Conservation (phyloP, 129 eudicot species). For the Calendula officinalis region DNA sequence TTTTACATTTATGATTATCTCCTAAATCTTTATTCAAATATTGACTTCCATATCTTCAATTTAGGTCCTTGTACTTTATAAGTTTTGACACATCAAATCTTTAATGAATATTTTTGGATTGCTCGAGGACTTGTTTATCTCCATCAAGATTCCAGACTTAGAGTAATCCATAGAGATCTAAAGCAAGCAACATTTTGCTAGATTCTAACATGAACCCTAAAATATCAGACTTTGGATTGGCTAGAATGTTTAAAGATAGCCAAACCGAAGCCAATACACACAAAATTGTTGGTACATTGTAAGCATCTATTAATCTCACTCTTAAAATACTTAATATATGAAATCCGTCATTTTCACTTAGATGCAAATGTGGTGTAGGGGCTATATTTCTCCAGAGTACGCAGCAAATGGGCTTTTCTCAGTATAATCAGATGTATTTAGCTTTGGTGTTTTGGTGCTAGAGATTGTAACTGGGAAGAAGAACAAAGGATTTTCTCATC, state of each 20-base stretch:
- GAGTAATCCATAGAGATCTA: constrained; percentile 23
- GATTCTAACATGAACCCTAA: constrained; percentile 33
- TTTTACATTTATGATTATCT: no score
- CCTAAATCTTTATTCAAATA: no score
- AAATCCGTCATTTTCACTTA: not conserved
- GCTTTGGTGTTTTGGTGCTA: constrained; percentile 38
- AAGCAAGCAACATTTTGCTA: constrained; percentile 24
- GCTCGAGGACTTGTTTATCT: constrained; percentile 40
- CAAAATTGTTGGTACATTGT: no score
- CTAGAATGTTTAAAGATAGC: constrained; percentile 29
- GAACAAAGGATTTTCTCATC: constrained; percentile 24
- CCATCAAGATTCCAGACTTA: constrained; percentile 37
- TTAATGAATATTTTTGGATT: no score
- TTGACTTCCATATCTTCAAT: no score
- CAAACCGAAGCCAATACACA: constrained; percentile 29
- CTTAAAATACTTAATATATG: not conserved
- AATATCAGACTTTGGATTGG: constrained; percentile 39
- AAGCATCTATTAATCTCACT: no score
- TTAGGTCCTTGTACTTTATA: no score
- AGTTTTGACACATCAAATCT: no score
- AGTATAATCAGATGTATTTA: constrained; percentile 29
- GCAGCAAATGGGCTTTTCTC: constrained; percentile 31
- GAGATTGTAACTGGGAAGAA: constrained; percentile 36
- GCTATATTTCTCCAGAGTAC: constrained; percentile 34
- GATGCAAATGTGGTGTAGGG: constrained; percentile 4